A percentile compares a stretch with the other conserved stretches of the same genome.
These are phyloP conservation scores for Haplosporangium gracile DNA, from an alignment of 192 early-diverging fungal species.

Conservation along the genomic window DNA sequence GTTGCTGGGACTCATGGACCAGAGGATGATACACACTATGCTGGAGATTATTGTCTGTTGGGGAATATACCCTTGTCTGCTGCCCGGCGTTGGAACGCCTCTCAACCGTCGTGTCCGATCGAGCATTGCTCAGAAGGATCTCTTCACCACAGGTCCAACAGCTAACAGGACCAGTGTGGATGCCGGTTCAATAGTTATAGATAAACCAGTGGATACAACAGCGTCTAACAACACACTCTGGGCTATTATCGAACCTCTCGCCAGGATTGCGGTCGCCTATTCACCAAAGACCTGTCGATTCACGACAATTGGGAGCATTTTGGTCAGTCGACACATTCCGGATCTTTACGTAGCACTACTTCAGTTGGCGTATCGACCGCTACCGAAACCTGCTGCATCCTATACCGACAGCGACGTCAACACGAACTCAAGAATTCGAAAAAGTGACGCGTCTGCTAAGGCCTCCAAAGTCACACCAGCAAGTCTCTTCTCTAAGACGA, in stretches of 20 bases:
- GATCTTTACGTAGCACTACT: constrained; percentile 79
- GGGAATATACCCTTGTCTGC: constrained; percentile 77
- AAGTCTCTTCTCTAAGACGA: constrained; percentile 9
- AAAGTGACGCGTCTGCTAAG: neutral
- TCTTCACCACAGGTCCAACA: constrained; percentile 17
- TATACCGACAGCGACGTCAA: neutral
- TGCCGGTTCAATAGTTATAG: neutral
- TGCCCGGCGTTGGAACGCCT: constrained; percentile 77
- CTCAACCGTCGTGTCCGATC: constrained; percentile 71
- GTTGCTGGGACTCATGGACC: constrained; percentile 70
- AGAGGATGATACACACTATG: constrained; percentile 72
- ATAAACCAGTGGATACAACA: neutral
- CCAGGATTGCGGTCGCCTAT: constrained; percentile 34
- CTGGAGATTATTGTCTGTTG: constrained; percentile 74
- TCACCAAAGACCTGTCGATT: constrained; percentile 41
- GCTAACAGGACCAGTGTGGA: neutral
- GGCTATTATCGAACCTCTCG: constrained; percentile 41
- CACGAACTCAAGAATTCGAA: neutral
- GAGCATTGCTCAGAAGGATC: constrained; percentile 60
- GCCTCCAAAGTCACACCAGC: constrained; percentile 18
- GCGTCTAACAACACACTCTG: constrained; percentile 20
- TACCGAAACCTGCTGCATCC: constrained; percentile 37
- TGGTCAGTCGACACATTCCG: constrained; percentile 67
- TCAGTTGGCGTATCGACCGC: constrained; percentile 77
- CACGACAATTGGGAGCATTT: constrained; percentile 69